Evolutionary conservation across 2,329 filamentous ascomycete genomes (phyloP).

Genomic region (Penicillium sp.): DNA sequence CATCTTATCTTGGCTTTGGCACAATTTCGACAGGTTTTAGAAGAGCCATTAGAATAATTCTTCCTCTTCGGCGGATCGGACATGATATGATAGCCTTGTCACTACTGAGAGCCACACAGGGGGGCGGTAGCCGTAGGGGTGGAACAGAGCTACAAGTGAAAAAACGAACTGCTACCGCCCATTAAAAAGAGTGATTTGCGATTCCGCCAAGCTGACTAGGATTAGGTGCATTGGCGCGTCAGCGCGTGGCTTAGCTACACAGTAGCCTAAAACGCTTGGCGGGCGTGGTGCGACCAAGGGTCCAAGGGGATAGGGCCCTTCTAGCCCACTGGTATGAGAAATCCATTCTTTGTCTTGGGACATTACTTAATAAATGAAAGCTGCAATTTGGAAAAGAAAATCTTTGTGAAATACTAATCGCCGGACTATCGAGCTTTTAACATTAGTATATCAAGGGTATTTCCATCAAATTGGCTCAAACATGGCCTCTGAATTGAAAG

Average conservation of each 20-base stretch:
- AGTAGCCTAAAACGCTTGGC: neutral
- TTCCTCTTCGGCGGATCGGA: neutral
- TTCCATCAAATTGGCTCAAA: too few species aligned
- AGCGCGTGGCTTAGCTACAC: neutral
- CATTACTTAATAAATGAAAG: too few species aligned
- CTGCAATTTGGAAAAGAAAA: too few species aligned
- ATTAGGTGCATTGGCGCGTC: neutral
- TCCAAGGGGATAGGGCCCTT: too few species aligned
- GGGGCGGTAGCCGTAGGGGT: too few species aligned
- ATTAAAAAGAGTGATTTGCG: neutral
- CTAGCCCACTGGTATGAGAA: too few species aligned
- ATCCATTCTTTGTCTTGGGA: too few species aligned
- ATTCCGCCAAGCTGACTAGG: neutral
- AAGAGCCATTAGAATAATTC: neutral
- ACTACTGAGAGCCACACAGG: neutral
- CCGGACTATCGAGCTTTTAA: too few species aligned
- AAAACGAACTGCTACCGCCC: neutral
- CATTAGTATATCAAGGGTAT: too few species aligned
- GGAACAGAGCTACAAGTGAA: neutral
- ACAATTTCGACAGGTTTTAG: neutral
- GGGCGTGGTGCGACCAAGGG: too few species aligned
- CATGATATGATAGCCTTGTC: neutral
- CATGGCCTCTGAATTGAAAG: too few species aligned
- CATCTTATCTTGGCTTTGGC: neutral
- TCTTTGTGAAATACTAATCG: too few species aligned